Evolutionary conservation across 2,329 filamentous ascomycete species (phyloP).

Genomic region (Epichloe gansuensis): DNA sequence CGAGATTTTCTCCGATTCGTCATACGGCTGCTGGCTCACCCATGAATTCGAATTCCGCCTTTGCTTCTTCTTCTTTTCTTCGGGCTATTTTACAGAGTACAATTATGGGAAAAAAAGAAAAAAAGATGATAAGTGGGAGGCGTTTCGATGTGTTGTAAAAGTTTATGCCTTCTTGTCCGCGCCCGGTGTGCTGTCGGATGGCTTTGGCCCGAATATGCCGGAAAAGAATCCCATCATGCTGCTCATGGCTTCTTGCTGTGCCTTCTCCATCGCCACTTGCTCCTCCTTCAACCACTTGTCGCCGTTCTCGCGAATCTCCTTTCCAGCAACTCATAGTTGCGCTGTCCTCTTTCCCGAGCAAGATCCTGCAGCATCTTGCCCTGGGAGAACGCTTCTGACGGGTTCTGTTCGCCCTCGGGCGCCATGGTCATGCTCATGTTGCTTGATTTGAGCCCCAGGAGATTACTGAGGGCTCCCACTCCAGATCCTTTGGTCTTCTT

Average conservation of each 20-base stretch:
- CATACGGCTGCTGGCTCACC: background rate
- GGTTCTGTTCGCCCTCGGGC: slow-evolving; percentile 54
- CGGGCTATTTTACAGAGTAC: background rate
- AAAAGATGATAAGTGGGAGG: background rate
- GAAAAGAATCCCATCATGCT: slow-evolving; percentile 72
- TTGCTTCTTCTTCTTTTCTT: background rate
- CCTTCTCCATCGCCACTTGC: slow-evolving; percentile 75
- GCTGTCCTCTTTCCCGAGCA: slow-evolving; percentile 80
- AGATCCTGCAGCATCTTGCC: slow-evolving; percentile 97
- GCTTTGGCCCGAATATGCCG: slow-evolving; percentile 16
- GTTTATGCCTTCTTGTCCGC: slow-evolving; percentile 10
- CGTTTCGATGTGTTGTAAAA: background rate
- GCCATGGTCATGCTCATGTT: slow-evolving; percentile 49
- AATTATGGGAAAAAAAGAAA: background rate
- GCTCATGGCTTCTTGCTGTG: slow-evolving; percentile 81
- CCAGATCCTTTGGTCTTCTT: slow-evolving; percentile 47
- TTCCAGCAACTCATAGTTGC: slow-evolving; percentile 83
- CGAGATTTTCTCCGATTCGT: background rate
- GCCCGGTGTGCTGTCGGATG: slow-evolving; percentile 3
- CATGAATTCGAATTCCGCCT: background rate
- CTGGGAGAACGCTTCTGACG: slow-evolving; percentile 68
- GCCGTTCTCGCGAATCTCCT: slow-evolving; percentile 84
- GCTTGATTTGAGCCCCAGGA: slow-evolving; percentile 66
- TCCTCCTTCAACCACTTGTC: slow-evolving; percentile 95
- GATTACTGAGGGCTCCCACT: slow-evolving; percentile 55